A percentile compares a stretch with the other conserved stretches of the same genome.
These are phyloP conservation scores for Brassica rapa DNA, from an alignment of 345 rosid species.

Conservation along the genomic window DNA sequence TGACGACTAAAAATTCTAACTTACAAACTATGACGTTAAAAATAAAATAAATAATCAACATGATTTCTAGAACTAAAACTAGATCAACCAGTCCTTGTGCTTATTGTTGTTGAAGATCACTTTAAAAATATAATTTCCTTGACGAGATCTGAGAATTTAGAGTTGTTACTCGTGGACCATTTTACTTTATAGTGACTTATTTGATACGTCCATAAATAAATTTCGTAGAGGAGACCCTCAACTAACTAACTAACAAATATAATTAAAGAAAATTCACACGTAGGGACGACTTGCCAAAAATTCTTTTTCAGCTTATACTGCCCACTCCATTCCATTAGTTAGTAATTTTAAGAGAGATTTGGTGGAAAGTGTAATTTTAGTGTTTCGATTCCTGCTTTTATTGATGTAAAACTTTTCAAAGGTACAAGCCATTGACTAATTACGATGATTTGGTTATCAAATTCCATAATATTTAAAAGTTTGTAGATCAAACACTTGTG, in stretches of 20 bases:
- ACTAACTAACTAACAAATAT: not conserved
- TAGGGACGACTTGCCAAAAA: not conserved
- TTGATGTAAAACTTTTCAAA: not conserved
- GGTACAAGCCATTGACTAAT: not conserved
- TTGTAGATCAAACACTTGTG: not conserved
- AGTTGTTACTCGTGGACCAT: conserved; percentile 19
- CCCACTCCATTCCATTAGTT: not conserved
- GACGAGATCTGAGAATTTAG: not conserved
- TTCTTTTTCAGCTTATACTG: not conserved
- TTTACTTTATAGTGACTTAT: conserved; percentile 11
- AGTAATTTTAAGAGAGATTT: not conserved
- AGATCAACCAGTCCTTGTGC: not conserved
- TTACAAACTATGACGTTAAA: not conserved
- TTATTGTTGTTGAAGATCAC: not conserved
- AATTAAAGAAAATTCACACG: not conserved
- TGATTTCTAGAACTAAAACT: not conserved
- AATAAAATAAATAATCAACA: not conserved
- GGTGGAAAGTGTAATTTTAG: not conserved
- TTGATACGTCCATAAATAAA: not conserved
- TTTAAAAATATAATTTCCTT: not conserved
- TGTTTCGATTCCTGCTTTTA: not conserved
- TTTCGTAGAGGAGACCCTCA: not conserved
- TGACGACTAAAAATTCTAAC: not conserved
- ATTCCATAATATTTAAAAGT: not conserved
- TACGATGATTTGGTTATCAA: not conserved